Evolutionary conservation across 1,284 basidiomycete species (phyloP).

Genomic region (Pseudozyma pruni): DNA sequence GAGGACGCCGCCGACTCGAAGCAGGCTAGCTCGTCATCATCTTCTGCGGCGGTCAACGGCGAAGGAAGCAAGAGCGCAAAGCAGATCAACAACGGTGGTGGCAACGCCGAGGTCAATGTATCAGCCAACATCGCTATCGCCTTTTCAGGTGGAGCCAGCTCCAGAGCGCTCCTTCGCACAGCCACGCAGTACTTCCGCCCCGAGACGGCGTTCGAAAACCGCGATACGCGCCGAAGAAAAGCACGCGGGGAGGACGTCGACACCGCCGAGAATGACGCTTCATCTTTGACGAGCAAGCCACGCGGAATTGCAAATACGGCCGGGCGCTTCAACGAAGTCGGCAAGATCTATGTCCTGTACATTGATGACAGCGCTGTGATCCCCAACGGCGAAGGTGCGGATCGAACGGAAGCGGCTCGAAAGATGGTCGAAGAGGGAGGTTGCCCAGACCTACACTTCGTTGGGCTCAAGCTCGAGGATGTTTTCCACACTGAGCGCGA

Average conservation of each 20-base stretch:
- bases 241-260: slow-evolving; percentile 7
- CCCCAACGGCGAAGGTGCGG: slow-evolving; percentile 10
- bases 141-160: slow-evolving; percentile 29
- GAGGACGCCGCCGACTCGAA: background rate
- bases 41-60: slow-evolving; percentile 2
- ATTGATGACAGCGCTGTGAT: slow-evolving; percentile 51
- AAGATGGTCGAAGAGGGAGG: slow-evolving; percentile 41
- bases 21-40: background rate
- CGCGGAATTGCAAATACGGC: slow-evolving; percentile 16
- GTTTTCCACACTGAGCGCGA: slow-evolving; percentile 20
- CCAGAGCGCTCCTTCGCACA: slow-evolving; percentile 26
- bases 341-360: slow-evolving; percentile 56
- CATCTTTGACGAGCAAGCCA: background rate
- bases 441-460: slow-evolving; percentile 41
- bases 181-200: slow-evolving; percentile 39
- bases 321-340: slow-evolving; percentile 46
- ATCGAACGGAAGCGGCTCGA: slow-evolving; percentile 31
- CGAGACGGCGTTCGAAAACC: slow-evolving; percentile 11
- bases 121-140: slow-evolving; percentile 37
- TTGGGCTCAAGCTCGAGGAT: slow-evolving; percentile 47
- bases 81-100: slow-evolving; percentile 25
- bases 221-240: slow-evolving; percentile 9
- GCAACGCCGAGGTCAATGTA: slow-evolving; percentile 30
- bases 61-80: slow-evolving; percentile 8
- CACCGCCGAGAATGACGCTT: background rate